A percentile compares a stretch with the other conserved stretches of the same genome.
Evolutionary conservation across 495 filamentous ascomycete species (phyloP).

Genomic region (Aspergillus kassunensis): DNA sequence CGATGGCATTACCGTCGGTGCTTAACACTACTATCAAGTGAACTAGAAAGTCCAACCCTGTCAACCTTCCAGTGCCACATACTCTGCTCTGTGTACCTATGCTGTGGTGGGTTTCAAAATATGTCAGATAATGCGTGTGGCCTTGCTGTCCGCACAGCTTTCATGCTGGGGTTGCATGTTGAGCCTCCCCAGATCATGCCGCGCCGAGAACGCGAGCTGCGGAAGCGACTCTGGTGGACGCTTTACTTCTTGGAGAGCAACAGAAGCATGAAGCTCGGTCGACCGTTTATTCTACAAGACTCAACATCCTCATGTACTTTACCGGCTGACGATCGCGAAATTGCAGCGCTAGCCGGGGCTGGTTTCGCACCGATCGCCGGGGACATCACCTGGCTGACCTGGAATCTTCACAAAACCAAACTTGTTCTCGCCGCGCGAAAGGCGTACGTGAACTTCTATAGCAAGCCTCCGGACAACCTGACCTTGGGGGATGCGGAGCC

Average conservation of each 20-base stretch:
- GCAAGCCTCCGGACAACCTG: constrained; percentile 12
- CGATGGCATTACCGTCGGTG: constrained; percentile 43
- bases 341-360: constrained; percentile 34
- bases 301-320: constrained; percentile 34
- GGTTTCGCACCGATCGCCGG: constrained; percentile 32
- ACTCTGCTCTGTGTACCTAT: constrained; percentile 42
- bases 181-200: constrained; percentile 40
- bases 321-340: constrained; percentile 33
- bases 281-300: constrained; percentile 36
- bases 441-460: constrained; percentile 36
- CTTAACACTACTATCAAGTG: constrained; percentile 39
- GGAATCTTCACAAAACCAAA: constrained; percentile 33
- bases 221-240: constrained; percentile 51
- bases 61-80: constrained; percentile 51
- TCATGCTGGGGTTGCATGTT: constrained; percentile 50
- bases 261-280: constrained; percentile 48
- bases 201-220: constrained; percentile 33
- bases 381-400: constrained; percentile 39
- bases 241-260: constrained; percentile 47
- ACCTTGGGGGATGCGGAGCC: neutral
- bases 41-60: constrained; percentile 48
- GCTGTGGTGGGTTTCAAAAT: constrained; percentile 46
- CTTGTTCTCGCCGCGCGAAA: constrained; percentile 34
- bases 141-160: constrained; percentile 44
- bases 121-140: constrained; percentile 39